These are phyloP conservation scores for Phellinidium pouzarii DNA, from an alignment of 1,284 basidiomycete species.

Conservation along the genomic window DNA sequence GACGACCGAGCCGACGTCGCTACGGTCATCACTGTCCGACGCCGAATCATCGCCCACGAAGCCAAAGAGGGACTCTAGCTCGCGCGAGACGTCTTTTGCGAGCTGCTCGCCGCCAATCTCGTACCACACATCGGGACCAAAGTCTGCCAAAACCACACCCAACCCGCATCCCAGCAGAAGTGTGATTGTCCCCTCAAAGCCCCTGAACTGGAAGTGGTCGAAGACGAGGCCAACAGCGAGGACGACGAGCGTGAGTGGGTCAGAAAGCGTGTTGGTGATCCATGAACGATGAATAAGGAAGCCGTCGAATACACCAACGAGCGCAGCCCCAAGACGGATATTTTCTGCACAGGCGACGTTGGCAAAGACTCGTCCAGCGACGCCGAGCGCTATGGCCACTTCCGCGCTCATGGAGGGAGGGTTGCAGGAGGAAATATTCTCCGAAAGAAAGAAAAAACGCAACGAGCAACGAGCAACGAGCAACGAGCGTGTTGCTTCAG, in stretches of 20 bases:
- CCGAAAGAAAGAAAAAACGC: background rate
- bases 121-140: slow-evolving; percentile 52
- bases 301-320: slow-evolving; percentile 71
- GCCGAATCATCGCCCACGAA: slow-evolving; percentile 20
- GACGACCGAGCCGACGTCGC: slow-evolving; percentile 8
- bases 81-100: slow-evolving; percentile 46
- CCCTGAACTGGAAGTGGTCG: slow-evolving; percentile 60
- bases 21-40: slow-evolving; percentile 7
- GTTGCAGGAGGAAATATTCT: background rate
- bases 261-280: slow-evolving; percentile 50
- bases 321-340: slow-evolving; percentile 40
- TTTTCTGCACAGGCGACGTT: slow-evolving; percentile 7
- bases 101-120: slow-evolving; percentile 39
- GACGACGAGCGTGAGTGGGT: slow-evolving; percentile 57
- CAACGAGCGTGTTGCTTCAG: background rate
- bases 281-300: slow-evolving; percentile 60
- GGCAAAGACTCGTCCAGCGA: slow-evolving; percentile 16
- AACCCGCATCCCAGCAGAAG: slow-evolving; percentile 60
- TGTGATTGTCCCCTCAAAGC: slow-evolving; percentile 47
- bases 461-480: background rate
- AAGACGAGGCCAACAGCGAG: slow-evolving; percentile 57
- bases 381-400: slow-evolving; percentile 14
- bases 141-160: slow-evolving; percentile 61
- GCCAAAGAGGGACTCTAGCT: slow-evolving; percentile 42
- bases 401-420: slow-evolving; percentile 13